Base-by-base conservation (phyloP, 441 rosid species). In the Brassica hybrid region DNA sequence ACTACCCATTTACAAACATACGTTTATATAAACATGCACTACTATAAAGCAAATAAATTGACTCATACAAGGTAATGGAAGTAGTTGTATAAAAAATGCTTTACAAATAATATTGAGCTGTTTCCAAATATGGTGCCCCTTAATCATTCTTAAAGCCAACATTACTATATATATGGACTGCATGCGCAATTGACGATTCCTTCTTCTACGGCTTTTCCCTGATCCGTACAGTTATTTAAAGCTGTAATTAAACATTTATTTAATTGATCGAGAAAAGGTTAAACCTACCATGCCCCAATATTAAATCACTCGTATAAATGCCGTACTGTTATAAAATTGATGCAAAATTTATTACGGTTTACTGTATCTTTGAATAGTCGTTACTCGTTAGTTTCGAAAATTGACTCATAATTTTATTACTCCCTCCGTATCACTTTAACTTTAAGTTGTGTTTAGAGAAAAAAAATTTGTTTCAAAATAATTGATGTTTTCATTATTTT, bases 101-200 rank as follows among this genome's bases (percentile, higher is more conserved):
- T 75, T 59, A 71, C 69, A 75, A 75, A 71, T 43, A 75, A 25
- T 57, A 66, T 59, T 60, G 79, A 71, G 83, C 76, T 79, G 79
- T 80, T 75, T 41, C 72, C 65, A 70, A 75, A 69, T 64, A 14
- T 75, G 38, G 18, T 8, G 73, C 36, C 82, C 59, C 79, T 79
- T 79, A 75, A 75, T 75, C 65, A 79, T 70, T 69, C 73, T 58
- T 75, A 79, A 67, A 64, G 82, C 48, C 79, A 68, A 52, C 50
- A 52, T 65, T 65, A 19, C 12, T 43, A 34, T 34, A 34, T 69
- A 43, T 13, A 34, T 52, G 21, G 19, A 19, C 61, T 21, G 72
- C 82, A 74, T 79, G 82, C 82, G 79, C 72, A 65, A 48, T 65
- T 72, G 65, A 79, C 64, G 79, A 75, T 66, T 79, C 82, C 76